A percentile compares a stretch with the other conserved stretches of the same genome.
Conservation (phyloP, 345 rosid species). For the Erucastrum elatum region DNA sequence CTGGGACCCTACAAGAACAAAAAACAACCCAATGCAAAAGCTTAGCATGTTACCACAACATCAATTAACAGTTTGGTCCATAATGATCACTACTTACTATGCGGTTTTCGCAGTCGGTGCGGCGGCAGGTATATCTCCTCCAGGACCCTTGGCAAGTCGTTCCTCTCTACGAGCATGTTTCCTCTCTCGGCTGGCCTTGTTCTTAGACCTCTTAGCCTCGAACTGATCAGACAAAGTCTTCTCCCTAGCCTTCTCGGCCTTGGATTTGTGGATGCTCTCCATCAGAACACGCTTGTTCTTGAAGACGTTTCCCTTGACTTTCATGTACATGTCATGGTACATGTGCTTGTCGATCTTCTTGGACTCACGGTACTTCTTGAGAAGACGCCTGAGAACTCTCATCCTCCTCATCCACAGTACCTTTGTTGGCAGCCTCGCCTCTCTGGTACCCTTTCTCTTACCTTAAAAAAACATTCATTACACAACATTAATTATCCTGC, state of each 20-base stretch:
- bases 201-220: conserved; percentile 95
- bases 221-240: conserved; percentile 90
- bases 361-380: conserved; percentile 80
- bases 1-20: conserved; percentile 47
- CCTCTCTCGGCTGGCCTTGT: conserved; percentile 96
- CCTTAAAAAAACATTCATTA: conserved; percentile 55
- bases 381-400: conserved; percentile 89
- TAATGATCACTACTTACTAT: conserved; percentile 34
- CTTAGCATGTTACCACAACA: background rate
- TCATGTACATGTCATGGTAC: conserved; percentile 99
- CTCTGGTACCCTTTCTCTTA: conserved; percentile 94
- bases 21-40: background rate
- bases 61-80: background rate
- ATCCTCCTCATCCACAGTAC: conserved; percentile 95
- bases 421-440: conserved; percentile 95
- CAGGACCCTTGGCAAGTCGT: conserved; percentile 85
- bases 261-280: conserved; percentile 94
- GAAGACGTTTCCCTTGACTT: conserved; percentile 90
- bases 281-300: conserved; percentile 95
- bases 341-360: conserved; percentile 98
- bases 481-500: background rate
- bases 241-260: conserved; percentile 98
- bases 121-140: conserved; percentile 47
- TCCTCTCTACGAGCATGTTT: conserved; percentile 86
- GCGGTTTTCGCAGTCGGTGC: conserved; percentile 47